Evolutionary conservation across 805 yeast species (phyloP).

Genomic region (Yarrowia hollandica): DNA sequence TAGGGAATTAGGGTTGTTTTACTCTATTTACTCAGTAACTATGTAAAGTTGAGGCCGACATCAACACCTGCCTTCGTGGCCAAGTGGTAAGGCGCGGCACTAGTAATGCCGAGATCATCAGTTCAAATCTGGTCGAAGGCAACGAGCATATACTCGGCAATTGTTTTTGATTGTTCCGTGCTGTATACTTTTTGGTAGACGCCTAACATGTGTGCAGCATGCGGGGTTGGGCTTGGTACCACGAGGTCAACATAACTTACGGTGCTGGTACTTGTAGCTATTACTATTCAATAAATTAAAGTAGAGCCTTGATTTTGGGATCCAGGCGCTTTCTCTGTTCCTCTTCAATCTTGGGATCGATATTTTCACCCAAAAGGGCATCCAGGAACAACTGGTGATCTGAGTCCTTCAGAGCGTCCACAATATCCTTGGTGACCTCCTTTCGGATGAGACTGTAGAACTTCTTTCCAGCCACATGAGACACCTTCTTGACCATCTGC

Average conservation of each 20-base stretch:
- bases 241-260: no score
- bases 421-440: not conserved
- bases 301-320: not conserved
- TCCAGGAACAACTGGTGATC: not conserved
- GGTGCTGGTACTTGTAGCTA: no score
- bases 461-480: not conserved
- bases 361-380: not conserved
- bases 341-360: not conserved
- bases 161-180: no score
- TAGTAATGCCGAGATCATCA: slow-evolving; percentile 8
- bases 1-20: no score
- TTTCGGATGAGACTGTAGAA: slow-evolving; percentile 4
- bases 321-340: not conserved
- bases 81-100: slow-evolving; percentile 11
- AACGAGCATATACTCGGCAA: no score
- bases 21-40: no score
- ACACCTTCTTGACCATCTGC: slow-evolving; percentile 35
- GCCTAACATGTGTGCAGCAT: no score
- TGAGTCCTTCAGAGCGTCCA: not conserved
- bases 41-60: no score
- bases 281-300: no score
- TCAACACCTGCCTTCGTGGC: slow-evolving; percentile 6
- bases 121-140: slow-evolving; percentile 25
- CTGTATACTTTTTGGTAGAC: no score
- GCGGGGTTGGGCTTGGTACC: no score